Evolutionary conservation across 257 asterid species (phyloP).

Genomic region (Nicotiana otophora): DNA sequence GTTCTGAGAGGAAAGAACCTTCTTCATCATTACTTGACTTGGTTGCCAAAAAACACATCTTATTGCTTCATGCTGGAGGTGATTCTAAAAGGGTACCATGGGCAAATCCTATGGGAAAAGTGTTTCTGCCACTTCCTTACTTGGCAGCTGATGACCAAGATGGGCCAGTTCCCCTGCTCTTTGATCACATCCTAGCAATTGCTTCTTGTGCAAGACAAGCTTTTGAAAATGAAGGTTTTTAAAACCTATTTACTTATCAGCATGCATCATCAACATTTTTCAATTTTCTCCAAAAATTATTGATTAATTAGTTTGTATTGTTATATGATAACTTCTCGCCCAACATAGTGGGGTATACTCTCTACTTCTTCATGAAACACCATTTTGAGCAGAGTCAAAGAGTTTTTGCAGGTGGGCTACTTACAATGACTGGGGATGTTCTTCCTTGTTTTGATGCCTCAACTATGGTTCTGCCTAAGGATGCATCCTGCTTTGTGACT

Average conservation of each 20-base stretch:
- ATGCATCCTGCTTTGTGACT: constrained; percentile 72
- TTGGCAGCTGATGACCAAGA: constrained; percentile 92
- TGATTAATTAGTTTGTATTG: neutral
- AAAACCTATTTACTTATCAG: constrained; percentile 26
- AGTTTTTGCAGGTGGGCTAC: constrained; percentile 65
- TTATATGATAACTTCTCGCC: neutral
- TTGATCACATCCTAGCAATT: constrained; percentile 93
- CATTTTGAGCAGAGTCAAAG: constrained; percentile 7
- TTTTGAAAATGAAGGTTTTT: constrained; percentile 66
- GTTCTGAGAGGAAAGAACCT: constrained; percentile 30
- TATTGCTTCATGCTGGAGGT: constrained; percentile 96
- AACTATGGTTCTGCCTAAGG: constrained; percentile 81
- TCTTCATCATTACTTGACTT: constrained; percentile 45
- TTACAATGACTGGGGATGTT: constrained; percentile 98
- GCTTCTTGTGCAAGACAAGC: constrained; percentile 93
- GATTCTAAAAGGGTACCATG: constrained; percentile 98
- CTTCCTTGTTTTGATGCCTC: constrained; percentile 99
- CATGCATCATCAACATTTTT: neutral
- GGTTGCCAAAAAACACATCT: constrained; percentile 63
- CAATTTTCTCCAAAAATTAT: neutral
- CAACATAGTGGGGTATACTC: neutral
- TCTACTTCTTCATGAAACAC: constrained; percentile 16
- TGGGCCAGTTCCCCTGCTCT: constrained; percentile 89
- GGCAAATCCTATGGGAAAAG: constrained; percentile 99
- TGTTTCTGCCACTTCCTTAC: constrained; percentile 91